Base-by-base conservation (phyloP, 108 stramenopile genomes). In the Cyclotella distinguenda region DNA sequence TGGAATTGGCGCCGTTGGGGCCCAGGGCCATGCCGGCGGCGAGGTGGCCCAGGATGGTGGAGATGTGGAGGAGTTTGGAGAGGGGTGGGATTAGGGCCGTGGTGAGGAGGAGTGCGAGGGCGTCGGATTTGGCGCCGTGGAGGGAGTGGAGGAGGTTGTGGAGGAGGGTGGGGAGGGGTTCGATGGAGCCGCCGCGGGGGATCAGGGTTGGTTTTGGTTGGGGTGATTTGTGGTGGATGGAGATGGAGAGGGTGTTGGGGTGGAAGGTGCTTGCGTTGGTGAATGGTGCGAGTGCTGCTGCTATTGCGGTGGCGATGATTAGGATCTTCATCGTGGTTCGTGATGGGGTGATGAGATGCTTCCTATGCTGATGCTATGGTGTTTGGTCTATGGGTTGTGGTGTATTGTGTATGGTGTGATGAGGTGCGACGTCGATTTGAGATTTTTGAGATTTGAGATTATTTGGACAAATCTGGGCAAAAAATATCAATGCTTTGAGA, bases 31-130 rank as follows among this genome's bases (percentile, higher is more conserved):
- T 75, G 15, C 96, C 96, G 15, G 87, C 60, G 7, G 70, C 78
- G 25, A 97, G 78, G 59, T 94, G 96, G 4, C 96, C 96, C 15
- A 97, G 61, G 27, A 97, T 96, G 33, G 93, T 94, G 44, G 96
- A 96, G 19, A 84, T 72, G 21, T 84, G 79, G 13, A 90, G 51
- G 21, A 74, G 55, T 59, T 88, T 92, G 78, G 89, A 93, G 10
- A 95, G 38, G 27, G 96, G 95, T 15, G 94, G 85, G 32, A 89
- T 85, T 46, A 96, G 52, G 12, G 94, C 86, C 5, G 90, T 94
- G 13, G 87, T 88, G 53, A 81, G 44, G n/a, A 97, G 79, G 6
- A 96, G 66, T 26, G 91, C 47, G 31, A 97, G 67, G 0, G 91
- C 78, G 69, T 97, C 96, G 11, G 87, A 52, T 58, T 93, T 94